Evolutionary conservation across 2,329 filamentous ascomycete species (phyloP).

Genomic region (Penicillium sp.): DNA sequence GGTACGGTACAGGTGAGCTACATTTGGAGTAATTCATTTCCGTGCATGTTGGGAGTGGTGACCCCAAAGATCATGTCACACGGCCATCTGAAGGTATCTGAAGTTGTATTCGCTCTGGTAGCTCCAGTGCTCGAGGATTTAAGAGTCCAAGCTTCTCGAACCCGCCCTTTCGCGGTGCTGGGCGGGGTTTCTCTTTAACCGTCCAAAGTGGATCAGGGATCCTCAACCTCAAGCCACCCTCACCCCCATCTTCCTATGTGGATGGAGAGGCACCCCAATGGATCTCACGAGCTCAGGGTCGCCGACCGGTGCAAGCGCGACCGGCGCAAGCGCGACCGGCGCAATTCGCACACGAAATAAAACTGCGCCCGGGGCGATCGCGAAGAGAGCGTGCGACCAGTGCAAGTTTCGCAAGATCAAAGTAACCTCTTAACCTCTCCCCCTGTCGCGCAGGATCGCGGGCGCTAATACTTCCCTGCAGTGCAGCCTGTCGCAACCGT

Average conservation of each 20-base stretch:
- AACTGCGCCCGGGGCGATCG: constrained; percentile 19
- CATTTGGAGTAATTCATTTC: background rate
- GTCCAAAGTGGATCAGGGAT: constrained; percentile 13
- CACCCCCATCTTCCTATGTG: constrained; percentile 3
- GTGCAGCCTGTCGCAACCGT: constrained; percentile 43
- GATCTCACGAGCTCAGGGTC: constrained; percentile 25
- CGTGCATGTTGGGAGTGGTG: background rate
- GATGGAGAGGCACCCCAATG: constrained; percentile 24
- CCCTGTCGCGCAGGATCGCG: background rate
- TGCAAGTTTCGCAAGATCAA: constrained; percentile 43
- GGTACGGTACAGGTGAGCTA: background rate
- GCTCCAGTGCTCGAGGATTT: background rate
- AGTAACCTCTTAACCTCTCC: constrained; percentile 24
- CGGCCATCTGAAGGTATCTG: background rate
- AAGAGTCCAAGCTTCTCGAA: background rate
- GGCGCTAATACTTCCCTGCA: constrained; percentile 19
- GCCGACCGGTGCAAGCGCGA: constrained; percentile 9
- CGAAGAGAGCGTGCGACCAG: constrained; percentile 43
- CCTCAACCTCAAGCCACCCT: constrained; percentile 9
- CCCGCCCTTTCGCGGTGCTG: background rate
- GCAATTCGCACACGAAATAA: constrained; percentile 29
- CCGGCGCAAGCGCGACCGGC: constrained; percentile 18
- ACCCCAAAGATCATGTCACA: background rate
- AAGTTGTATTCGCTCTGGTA: background rate
- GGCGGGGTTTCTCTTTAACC: background rate